Percentiles rank a stretch among this genome's conserved stretches.
Conservation (phyloP, 2,329 filamentous ascomycete genomes). For the Ilyonectria mors-panacis region DNA sequence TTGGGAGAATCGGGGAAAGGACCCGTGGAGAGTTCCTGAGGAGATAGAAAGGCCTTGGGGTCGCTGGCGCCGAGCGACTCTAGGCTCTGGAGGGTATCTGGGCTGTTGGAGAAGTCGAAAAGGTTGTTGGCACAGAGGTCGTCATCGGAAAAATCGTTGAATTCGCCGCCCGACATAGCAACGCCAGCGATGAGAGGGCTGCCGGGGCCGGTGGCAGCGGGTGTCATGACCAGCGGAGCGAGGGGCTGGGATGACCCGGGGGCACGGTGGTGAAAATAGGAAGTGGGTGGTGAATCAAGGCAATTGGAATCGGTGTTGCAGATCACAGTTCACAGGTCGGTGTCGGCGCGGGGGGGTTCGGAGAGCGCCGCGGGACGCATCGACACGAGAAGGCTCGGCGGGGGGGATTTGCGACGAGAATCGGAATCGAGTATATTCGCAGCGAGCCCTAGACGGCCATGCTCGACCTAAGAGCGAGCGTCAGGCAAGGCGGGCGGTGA, state of each 20-base stretch:
- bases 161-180: conserved; percentile 56
- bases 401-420: conserved; percentile 5
- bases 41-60: conserved; percentile 52
- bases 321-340: conserved; percentile 36
- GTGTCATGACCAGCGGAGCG: conserved; percentile 54
- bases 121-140: conserved; percentile 52
- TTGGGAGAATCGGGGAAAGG: conserved; percentile 60
- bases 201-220: conserved; percentile 51
- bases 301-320: conserved; percentile 46
- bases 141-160: conserved; percentile 57
- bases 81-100: conserved; percentile 55
- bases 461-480: conserved; percentile 25
- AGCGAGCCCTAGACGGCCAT: conserved; percentile 29
- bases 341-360: conserved; percentile 38
- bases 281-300: conserved; percentile 30
- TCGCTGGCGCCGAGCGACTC: conserved; percentile 50
- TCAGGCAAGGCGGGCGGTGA: conserved; percentile 37
- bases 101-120: conserved; percentile 56
- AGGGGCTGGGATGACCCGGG: conserved; percentile 39
- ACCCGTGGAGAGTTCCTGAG: conserved; percentile 53
- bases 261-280: conserved; percentile 26
- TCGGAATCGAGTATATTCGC: conserved; percentile 4
- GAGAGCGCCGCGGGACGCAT: conserved; percentile 39
- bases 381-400: conserved; percentile 29
- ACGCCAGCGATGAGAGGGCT: conserved; percentile 58